Base-by-base conservation (phyloP, 2,329 filamentous ascomycete genomes). In the Fusarium sp. region DNA sequence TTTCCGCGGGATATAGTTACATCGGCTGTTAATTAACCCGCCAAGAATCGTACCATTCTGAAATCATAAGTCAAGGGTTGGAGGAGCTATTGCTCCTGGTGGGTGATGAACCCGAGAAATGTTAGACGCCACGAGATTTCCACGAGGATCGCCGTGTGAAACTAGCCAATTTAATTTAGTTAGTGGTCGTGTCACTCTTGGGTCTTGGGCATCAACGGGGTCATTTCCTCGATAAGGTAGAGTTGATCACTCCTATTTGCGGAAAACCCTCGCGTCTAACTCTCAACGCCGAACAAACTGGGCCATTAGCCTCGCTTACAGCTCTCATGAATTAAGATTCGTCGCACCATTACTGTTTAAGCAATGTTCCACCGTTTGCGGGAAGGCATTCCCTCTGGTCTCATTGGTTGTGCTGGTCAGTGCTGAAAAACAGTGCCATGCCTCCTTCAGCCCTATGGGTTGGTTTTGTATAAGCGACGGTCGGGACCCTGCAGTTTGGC, bases 381-480 rank as follows among this genome's bases (percentile, higher is more conserved):
- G 32, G 14, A 35, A 15, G 32, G 2, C 32, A 35, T 35, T 17
- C 8, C 32, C 32, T 35, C 32, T 35, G 32, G 14, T 35, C 59
- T 44, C 36, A 30, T 14, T 50, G n/a, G 15, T 59, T 36, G 32
- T 58, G 36, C 18, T 38, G 53, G 59, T 42, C 51, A 54, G 36
- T 55, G 45, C 47, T 55, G 53, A 36, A 24, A 36, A 35, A 45
- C 24, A 24, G 47, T 32, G 26, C 6, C 59, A 48, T 63, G 47
- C 35, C 26, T 47, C 60, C 11, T 55, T 70, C 67, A 70, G 67
- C 67, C 67, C 67, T 70, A 70, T 41, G 66, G 32, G 22, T 58
- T 55, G 39, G 42, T 44, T 26, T 14, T n/a, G 50, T 66, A 51
- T 54, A 55, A 53, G 47, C 39, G 63, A 39, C 11, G 36, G 22